Conservation (phyloP, 2,329 filamentous ascomycete species). For the Aureobasidium sp. region DNA sequence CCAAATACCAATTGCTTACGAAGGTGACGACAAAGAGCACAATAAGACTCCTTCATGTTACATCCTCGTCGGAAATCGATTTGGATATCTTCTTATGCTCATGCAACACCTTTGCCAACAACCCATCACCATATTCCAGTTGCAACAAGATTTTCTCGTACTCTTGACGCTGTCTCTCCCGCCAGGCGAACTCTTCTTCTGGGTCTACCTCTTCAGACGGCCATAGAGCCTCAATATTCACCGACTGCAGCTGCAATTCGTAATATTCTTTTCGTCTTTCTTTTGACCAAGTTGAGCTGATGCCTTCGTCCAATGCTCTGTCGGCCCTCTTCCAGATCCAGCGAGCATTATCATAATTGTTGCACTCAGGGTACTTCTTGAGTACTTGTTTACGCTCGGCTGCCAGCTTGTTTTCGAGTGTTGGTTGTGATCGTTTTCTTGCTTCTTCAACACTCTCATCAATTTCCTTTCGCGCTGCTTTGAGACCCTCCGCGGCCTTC, state of each 20-base stretch:
- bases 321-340: not conserved
- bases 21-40: no score
- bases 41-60: no score
- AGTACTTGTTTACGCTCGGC: not conserved
- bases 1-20: no score
- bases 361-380: not conserved
- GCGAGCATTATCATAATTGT: not conserved
- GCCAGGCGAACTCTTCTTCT: not conserved
- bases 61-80: no score
- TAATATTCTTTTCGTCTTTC: not conserved
- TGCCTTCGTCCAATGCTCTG: not conserved
- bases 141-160: not conserved
- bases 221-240: not conserved
- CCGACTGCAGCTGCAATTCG: not conserved
- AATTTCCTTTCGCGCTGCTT: not conserved
- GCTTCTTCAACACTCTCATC: not conserved
- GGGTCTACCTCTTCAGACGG: not conserved
- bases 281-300: not conserved
- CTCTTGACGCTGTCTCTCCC: not conserved
- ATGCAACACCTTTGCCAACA: not conserved
- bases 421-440: not conserved
- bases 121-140: not conserved
- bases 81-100: not conserved
- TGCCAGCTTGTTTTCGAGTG: not conserved
- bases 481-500: not conserved